Evolutionary conservation across 2,329 filamentous ascomycete species (phyloP), one percentile per base, ranked within the genome.

Genomic region (Catunica adiposa): DNA sequence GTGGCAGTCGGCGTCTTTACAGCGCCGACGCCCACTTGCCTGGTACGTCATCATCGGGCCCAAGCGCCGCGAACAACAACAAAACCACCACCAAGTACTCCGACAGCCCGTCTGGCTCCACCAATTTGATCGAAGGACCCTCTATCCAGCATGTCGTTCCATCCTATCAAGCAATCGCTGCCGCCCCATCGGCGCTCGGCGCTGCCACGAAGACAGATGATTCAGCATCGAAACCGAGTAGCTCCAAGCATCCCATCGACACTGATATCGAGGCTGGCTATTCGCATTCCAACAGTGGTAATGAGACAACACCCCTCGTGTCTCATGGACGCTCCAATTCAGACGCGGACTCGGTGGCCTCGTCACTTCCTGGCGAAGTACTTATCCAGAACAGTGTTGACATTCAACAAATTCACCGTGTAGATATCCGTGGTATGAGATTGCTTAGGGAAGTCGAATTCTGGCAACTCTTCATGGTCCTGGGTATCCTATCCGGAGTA

Each of bases 401-500:
- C 78, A 75, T 80, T 69, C 75, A 81, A 74, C 79, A 81, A 73
- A 83, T 82, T 74, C 83, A 84, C 70, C 82, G 82, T 75, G 69
- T 86, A 87, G 92, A 97, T 80, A 84, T 97, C 65, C 86, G 90
- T 66, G 92, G 92, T 61, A 73, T 88, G 64, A 76, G 77, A 15
- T 75, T 98, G 65, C 70, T 95, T 31, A 73, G 73, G 54, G 80
- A 77, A 59, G 63, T 82, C 51, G 84, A 94, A 61, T 98, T 97
- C 68, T 97, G 89, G 89, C 85, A 94, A 64, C 71, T 94, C 26
- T 97, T 94, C 67, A 68, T 78, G 57, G 81, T 95, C 61, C 86
- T 98, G 77, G 89, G 83, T 40, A 78, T 96, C n/a, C 73, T 97
- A 60, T 88, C 89, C 3, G 92, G 92, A 54, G 85, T 96, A 62